A percentile compares a stretch with the other conserved stretches of the same genome.
These are phyloP conservation scores for Camelina neglecta DNA, from an alignment of 345 rosid genomes.

Conservation along the genomic window DNA sequence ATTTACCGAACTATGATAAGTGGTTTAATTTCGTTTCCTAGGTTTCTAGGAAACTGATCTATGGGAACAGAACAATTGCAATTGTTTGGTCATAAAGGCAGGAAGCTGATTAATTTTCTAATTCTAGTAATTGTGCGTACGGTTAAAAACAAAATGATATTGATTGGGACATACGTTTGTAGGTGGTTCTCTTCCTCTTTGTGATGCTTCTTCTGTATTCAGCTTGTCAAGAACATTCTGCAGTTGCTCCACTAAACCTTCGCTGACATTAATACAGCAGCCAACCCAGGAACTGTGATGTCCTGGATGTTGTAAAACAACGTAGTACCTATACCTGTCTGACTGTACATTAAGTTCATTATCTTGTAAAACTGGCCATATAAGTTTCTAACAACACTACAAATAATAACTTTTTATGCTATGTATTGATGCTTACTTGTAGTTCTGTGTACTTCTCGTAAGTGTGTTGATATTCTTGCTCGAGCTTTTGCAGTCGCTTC, in stretches of 20 bases:
- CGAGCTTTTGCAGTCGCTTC: slow-evolving; percentile 30
- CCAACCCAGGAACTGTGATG: not conserved
- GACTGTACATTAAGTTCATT: slow-evolving; percentile 18
- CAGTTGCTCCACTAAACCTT: slow-evolving; percentile 2
- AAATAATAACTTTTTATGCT: not conserved
- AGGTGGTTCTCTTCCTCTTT: not conserved
- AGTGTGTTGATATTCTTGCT: slow-evolving; percentile 24
- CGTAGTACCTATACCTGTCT: not conserved
- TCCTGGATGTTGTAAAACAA: not conserved
- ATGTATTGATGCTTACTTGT: slow-evolving; percentile 20
- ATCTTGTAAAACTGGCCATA: not conserved
- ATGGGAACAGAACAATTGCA: not conserved
- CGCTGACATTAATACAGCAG: not conserved
- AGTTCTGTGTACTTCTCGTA: slow-evolving; percentile 8
- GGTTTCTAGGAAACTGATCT: not conserved
- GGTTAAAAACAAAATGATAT: not conserved
- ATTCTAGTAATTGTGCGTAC: not conserved
- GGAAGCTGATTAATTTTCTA: not conserved
- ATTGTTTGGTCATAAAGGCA: not conserved
- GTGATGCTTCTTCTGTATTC: slow-evolving; percentile 20
- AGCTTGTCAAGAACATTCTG: slow-evolving; percentile 14
- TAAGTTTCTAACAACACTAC: not conserved
- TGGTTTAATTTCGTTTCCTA: not conserved
- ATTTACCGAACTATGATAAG: not conserved
- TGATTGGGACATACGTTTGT: slow-evolving; percentile 3